Percentiles rank a stretch among this genome's conserved stretches.
Evolutionary conservation across 129 eudicot species (phyloP).

Genomic region (Smallanthus sonchifolius): DNA sequence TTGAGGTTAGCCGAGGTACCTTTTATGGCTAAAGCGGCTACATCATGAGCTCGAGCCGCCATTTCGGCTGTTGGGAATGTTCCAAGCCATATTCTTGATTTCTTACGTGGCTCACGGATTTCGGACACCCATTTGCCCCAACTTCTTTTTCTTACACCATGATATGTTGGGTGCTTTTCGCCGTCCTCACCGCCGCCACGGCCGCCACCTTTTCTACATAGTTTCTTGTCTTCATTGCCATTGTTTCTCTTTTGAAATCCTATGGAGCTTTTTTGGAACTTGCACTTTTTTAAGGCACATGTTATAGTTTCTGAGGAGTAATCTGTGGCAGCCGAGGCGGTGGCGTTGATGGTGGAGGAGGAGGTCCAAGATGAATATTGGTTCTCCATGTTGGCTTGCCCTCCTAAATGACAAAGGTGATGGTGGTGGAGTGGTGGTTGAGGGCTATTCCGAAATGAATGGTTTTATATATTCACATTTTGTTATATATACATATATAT

Average conservation of each 20-base stretch:
- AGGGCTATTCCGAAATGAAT: conserved; percentile 26
- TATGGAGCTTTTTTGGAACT: conserved; percentile 15
- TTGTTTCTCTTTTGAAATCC: conserved; percentile 25
- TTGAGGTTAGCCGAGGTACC: conserved; percentile 63
- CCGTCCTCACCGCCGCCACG: neutral
- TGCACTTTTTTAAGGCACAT: conserved; percentile 16
- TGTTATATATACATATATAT: too few relatives aligned
- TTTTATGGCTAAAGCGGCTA: conserved; percentile 72
- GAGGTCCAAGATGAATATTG: conserved; percentile 30
- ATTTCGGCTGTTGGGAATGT: conserved; percentile 67
- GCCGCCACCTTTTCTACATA: neutral
- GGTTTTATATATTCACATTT: conserved; percentile 8
- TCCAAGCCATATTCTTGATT: conserved; percentile 85
- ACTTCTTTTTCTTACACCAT: conserved; percentile 58
- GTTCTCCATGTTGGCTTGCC: conserved; percentile 27
- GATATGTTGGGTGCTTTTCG: conserved; percentile 40
- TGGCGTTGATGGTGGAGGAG: neutral
- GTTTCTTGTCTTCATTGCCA: conserved; percentile 28
- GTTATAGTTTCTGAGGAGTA: neutral
- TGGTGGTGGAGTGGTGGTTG: neutral
- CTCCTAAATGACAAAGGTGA: neutral
- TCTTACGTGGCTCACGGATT: conserved; percentile 70
- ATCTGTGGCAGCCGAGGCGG: neutral
- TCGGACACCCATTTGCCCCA: conserved; percentile 90
- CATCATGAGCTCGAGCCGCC: conserved; percentile 90